Evolutionary conservation across 345 rosid species (phyloP), one percentile per base, ranked within the genome.

Genomic region (Stellera chamaejasme): DNA sequence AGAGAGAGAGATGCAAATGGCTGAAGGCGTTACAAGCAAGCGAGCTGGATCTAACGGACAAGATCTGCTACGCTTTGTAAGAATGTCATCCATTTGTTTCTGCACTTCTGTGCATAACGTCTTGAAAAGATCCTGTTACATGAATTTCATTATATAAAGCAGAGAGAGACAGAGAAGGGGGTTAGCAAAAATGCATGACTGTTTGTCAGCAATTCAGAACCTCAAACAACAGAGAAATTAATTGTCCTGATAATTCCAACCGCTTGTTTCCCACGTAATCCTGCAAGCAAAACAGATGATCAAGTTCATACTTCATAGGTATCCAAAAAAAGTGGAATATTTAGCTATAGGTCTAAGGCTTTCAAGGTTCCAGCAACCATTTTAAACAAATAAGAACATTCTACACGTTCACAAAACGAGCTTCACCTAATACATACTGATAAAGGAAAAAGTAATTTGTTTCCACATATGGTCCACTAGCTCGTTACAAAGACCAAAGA

Each of bases 261-360:
- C 98, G 75, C 77, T 92, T 92, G 78, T 92, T 92, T 48, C 98
- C 98, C 62, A 88, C 96, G 64, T 92, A 92, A 77, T 92, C 97
- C 98, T 92, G 68, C 45, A 66, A 51, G 59, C 27, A 44, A 52
- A 53, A 44, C 49, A 44, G 3, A 45, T 4, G 39, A 32, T 32
- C 9, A 32, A 32, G 39, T 32, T 32, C 39, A 32, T 4, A 32
- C 7, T 32, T 32, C 39, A 32, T 4, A 32, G 2, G 3, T 32
- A 5, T 32, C 0, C 9, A 32, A 32, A 8, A 32, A 0, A 32
- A 32, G 5, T 32, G 39, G 9, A 32, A 32, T 32, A 32, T 8
- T 8, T 32, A 32, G 39, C 5, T 4, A 5, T 32, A 32, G 5
- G 9, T 32, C 1, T 8, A 32, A 5, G 39, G 39, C 23, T 19